phyloP scores from a whole-genome alignment of 2,329 filamentous ascomycete genomes.

The Rachicladosporium sp. region DNA sequence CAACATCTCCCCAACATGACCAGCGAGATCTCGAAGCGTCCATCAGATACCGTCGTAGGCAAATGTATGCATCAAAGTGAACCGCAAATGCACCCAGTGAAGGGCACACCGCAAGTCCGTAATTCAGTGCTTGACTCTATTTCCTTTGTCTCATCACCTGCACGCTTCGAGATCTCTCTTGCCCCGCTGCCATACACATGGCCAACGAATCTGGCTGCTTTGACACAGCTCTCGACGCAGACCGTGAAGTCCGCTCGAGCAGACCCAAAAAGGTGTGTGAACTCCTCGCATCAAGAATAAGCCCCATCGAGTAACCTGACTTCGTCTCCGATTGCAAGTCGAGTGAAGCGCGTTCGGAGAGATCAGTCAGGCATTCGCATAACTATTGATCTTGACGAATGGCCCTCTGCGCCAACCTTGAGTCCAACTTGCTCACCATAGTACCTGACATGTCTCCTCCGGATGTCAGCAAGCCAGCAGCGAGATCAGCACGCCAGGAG shows the following conservation, averaged over 20 bases:
- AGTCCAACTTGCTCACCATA: conserved; percentile 27
- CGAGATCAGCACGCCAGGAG: conserved; percentile 24
- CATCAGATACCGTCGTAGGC: conserved; percentile 37
- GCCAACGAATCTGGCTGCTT: conserved; percentile 50
- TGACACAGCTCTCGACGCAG: conserved; percentile 44
- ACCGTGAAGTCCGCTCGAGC: conserved; percentile 22
- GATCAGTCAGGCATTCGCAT: conserved; percentile 72
- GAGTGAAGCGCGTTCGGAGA: conserved; percentile 6
- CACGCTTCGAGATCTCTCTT: conserved; percentile 29
- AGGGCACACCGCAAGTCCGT: conserved; percentile 30
- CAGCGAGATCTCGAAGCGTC: conserved; percentile 15
- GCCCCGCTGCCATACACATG: conserved; percentile 14
- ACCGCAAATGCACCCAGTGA: conserved; percentile 29
- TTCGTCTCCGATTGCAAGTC: conserved; percentile 14
- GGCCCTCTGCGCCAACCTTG: conserved; percentile 42
- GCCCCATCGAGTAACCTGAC: conserved; percentile 98
- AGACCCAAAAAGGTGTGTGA: conserved; percentile 36
- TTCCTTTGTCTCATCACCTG: conserved; percentile 77
- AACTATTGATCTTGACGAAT: conserved; percentile 93
- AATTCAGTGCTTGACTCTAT: conserved; percentile 99
- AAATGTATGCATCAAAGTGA: conserved; percentile 24
- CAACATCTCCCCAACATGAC: background rate
- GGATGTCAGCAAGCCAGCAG: conserved; percentile 21
- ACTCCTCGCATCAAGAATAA: conserved; percentile 99
- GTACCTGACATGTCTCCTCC: conserved; percentile 25